Evolutionary conservation across 2,329 filamentous ascomycete species (phyloP).

Genomic region (Arthrinium puccinioides): DNA sequence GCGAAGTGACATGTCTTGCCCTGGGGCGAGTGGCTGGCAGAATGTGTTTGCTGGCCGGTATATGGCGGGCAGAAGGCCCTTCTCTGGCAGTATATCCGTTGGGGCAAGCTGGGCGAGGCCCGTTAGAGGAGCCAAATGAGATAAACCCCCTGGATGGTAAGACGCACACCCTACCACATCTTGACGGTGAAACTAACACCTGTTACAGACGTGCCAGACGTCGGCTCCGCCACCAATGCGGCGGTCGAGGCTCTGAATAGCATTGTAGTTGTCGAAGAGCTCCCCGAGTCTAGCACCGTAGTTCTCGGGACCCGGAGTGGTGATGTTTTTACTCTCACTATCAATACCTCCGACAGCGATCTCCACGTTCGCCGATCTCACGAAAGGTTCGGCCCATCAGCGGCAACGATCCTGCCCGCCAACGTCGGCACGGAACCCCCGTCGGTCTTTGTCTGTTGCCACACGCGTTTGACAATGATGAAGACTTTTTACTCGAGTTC

Average conservation of each 20-base stretch:
- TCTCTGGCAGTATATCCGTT: constrained; percentile 13
- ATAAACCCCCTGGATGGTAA: neutral
- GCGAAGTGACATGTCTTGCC: constrained; percentile 42
- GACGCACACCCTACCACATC: no score
- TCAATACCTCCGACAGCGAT: constrained; percentile 9
- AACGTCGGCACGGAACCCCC: constrained; percentile 31
- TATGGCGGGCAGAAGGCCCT: constrained; percentile 12
- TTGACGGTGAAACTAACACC: no score
- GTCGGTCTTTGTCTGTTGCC: constrained; percentile 33
- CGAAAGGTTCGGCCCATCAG: constrained; percentile 19
- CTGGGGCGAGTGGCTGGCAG: constrained; percentile 9
- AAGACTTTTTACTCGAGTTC: neutral
- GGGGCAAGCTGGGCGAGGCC: neutral
- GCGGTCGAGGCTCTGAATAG: constrained; percentile 40
- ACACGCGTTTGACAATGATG: constrained; percentile 17
- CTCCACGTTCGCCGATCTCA: constrained; percentile 10
- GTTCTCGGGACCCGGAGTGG: constrained; percentile 45
- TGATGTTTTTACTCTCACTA: constrained; percentile 34
- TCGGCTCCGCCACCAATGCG: no score
- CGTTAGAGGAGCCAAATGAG: neutral
- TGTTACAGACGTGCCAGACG: no score
- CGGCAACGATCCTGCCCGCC: constrained; percentile 18
- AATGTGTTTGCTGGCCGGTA: constrained; percentile 14
- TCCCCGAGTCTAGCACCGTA: constrained; percentile 21
- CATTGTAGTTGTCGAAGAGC: constrained; percentile 27